Conservation (phyloP, 306 rosid species). For the Canavalia ensiformis region DNA sequence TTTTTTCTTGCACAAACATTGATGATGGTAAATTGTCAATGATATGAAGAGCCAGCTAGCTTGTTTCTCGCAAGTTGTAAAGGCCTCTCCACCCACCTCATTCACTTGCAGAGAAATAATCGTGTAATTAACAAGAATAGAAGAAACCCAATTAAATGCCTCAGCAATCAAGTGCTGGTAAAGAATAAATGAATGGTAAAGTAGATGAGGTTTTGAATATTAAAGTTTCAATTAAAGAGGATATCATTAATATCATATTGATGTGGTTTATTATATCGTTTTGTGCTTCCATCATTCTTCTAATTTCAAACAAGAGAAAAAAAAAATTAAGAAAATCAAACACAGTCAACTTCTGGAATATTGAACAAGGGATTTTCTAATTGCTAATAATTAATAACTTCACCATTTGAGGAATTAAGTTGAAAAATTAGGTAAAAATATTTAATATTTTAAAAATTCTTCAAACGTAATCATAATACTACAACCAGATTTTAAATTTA, state of each 20-base stretch:
- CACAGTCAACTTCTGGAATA: neutral
- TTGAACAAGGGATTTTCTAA: conserved; percentile 9
- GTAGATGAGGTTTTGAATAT: conserved; percentile 40
- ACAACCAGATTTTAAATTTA: too few species aligned
- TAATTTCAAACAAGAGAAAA: neutral
- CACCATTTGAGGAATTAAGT: neutral
- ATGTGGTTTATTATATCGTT: neutral
- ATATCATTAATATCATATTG: conserved; percentile 34
- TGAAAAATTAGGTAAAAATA: neutral
- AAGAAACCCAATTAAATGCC: conserved; percentile 45
- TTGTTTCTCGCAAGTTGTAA: conserved; percentile 27
- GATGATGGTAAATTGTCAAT: conserved; percentile 41
- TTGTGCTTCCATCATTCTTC: neutral
- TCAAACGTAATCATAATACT: neutral
- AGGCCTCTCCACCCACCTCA: conserved; percentile 36
- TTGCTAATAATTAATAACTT: neutral
- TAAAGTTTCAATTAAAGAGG: conserved; percentile 43
- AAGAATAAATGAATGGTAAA: conserved; percentile 36
- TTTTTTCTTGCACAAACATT: conserved; percentile 31
- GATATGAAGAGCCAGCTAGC: conserved; percentile 33
- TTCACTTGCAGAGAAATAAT: conserved; percentile 30
- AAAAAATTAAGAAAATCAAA: neutral
- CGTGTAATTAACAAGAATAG: neutral
- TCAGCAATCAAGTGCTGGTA: conserved; percentile 43
- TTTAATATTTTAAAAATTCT: neutral